Conservation (phyloP, 768 basidiomycete genomes). For the Boletus eberwhitei region DNA sequence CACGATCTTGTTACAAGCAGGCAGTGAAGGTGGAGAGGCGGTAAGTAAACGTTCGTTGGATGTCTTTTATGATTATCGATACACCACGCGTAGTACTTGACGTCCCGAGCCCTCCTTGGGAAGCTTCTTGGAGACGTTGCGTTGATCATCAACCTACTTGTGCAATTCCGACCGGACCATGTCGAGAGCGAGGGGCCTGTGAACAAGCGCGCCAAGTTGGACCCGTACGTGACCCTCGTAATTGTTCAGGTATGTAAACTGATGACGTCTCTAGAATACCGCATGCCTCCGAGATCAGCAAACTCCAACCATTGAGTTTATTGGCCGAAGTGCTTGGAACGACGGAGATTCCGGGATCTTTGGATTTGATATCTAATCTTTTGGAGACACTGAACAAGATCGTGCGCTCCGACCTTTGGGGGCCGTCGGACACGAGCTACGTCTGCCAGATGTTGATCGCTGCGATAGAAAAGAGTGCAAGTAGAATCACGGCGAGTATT, state of each 20-base stretch:
- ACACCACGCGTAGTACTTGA: slow-evolving; percentile 34
- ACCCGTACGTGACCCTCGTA: slow-evolving; percentile 48
- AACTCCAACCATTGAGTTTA: slow-evolving; percentile 49
- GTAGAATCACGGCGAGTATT: slow-evolving; percentile 48
- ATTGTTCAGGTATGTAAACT: neutral
- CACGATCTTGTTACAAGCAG: slow-evolving; percentile 52
- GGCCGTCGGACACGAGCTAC: slow-evolving; percentile 68
- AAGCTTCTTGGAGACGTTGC: slow-evolving; percentile 47
- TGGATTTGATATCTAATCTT: slow-evolving; percentile 66
- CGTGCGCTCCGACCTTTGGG: slow-evolving; percentile 49
- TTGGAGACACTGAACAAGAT: slow-evolving; percentile 71
- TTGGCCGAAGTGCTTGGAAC: slow-evolving; percentile 70
- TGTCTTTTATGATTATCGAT: neutral
- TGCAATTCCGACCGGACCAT: slow-evolving; percentile 44
- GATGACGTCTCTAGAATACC: slow-evolving; percentile 5
- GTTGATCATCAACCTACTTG: slow-evolving; percentile 52
- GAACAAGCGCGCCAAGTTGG: slow-evolving; percentile 62
- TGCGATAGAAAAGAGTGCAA: slow-evolving; percentile 65
- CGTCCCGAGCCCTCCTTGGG: slow-evolving; percentile 49
- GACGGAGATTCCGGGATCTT: slow-evolving; percentile 61
- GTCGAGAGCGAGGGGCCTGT: slow-evolving; percentile 44
- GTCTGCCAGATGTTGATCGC: slow-evolving; percentile 83
- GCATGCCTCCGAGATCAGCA: slow-evolving; percentile 34
- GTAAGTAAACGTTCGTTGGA: slow-evolving; percentile 35
- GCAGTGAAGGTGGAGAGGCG: slow-evolving; percentile 42